phyloP scores from a whole-genome alignment of 371 early-diverging fungal species.

The Zychaea mexicana region DNA sequence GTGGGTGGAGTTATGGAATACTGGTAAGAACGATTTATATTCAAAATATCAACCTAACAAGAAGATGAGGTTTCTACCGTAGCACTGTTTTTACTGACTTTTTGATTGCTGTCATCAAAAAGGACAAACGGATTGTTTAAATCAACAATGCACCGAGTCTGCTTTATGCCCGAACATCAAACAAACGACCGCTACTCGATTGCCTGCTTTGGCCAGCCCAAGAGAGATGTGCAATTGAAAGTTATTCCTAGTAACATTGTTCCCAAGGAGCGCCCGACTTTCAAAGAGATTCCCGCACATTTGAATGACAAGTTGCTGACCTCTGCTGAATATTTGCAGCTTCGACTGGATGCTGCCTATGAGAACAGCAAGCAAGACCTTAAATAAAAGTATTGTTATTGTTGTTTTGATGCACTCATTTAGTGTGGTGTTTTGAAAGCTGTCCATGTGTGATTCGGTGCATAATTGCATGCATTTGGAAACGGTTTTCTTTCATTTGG shows the following conservation, averaged over 20 bases:
- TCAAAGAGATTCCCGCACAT: neutral
- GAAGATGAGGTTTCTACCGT: too few species aligned
- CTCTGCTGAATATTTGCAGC: conserved; percentile 8
- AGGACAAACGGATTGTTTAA: conserved; percentile 57
- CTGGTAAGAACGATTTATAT: too few species aligned
- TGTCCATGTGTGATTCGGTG: too few species aligned
- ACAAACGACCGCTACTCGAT: conserved; percentile 56
- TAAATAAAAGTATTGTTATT: neutral
- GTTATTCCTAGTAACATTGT: conserved; percentile 16
- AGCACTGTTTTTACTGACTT: too few species aligned
- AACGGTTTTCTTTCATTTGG: too few species aligned
- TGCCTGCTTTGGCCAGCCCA: conserved; percentile 58
- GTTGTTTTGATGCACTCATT: neutral
- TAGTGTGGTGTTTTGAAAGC: neutral
- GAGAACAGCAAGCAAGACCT: neutral
- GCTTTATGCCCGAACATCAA: conserved; percentile 42
- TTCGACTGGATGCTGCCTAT: conserved; percentile 15
- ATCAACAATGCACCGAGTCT: conserved; percentile 67
- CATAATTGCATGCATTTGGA: too few species aligned
- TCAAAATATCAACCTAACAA: too few species aligned
- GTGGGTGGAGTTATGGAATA: conserved; percentile 65
- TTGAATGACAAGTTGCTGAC: conserved; percentile 2
- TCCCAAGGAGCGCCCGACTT: neutral
- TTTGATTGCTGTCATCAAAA: too few species aligned
- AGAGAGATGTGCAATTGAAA: conserved; percentile 2